Base-by-base conservation (phyloP, 2,329 filamentous ascomycete genomes). In the Hypoxylon sp. region DNA sequence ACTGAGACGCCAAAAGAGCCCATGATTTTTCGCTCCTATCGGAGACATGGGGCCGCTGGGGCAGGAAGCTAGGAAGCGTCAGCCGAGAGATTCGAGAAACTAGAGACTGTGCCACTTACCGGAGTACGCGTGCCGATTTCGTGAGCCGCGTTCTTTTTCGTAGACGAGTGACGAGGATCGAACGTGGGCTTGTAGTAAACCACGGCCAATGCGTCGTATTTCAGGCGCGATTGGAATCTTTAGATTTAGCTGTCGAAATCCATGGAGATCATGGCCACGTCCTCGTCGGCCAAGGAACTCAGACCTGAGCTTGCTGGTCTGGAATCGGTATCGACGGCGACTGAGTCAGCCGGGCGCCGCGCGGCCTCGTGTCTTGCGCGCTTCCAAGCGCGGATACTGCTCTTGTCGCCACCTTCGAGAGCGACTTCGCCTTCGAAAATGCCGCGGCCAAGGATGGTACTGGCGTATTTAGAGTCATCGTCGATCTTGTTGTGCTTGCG, bases 401-500 rank as follows among this genome's bases (percentile, higher is more conserved):
- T 83, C 5, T 83, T 82, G 27, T 85, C 80, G 17, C 91, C 91
- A 38, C 93, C 93, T 72, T 96, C 92, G 48, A 96, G 88, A 48
- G 88, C 80, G 23, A 97, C 78, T 6, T 88, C 84, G 69, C 85
- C 86, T 54, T 88, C 83, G 65, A 96, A 91, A 45, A 83, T 83
- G 40, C 82, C 80, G 64, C 88, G 88, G 3, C 94, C 94, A 9
- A 98, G 80, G 0, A 95, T 83, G 0, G 94, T 97, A 24, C 91
- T 92, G 65, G 89, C 86, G 73, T 92, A 96, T 69, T 94, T 88
- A 8, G 88, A 88, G 70, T 96, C 92, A 69, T 96, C 92, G 61
- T 90, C 91, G 0, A 89, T 90, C 68, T 95, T 96, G 77, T 88
- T 92, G 74, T 96, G 91, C 71, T 96, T 97, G 77, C 93, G 95